Base-by-base conservation (phyloP, 306 rosid species). In the Prosopis cineraria region DNA sequence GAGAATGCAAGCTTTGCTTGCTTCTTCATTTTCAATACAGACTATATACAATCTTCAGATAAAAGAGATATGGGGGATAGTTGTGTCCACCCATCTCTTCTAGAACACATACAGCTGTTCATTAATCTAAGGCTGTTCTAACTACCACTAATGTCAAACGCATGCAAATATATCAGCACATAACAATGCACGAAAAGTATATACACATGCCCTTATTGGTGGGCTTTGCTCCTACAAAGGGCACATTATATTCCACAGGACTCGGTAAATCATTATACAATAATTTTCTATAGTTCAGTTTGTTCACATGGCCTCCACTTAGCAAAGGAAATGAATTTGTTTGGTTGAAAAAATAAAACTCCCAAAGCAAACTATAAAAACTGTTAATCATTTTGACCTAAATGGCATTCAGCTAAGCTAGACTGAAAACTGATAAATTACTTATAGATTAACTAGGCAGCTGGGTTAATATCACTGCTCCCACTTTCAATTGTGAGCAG, bases 341-440 rank as follows among this genome's bases (percentile, higher is more conserved):
- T 40, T 10, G 62, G 29, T 6, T n/a, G 59, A 7, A 13, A 70
- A 39, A 30, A 48, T 6, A 69, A 10, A 20, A 25, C 29, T n/a
- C 24, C 64, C 77, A 68, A 45, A 10, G 22, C 19, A 68, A 64
- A 68, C 29, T 37, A 31, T 13, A 33, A 33, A 70, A 40, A 37
- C 3, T 19, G 3, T 20, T 7, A 19, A 72, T 11, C 75, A 76
- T 37, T 36, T 41, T 41, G 71, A 64, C 47, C 37, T 24, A 16
- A 64, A 72, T 31, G 47, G 58, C 16, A 47, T 34, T 82, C 50
- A 50, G 56, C 36, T n/a, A 66, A 16, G 39, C 47, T 53, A 72
- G 34, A 52, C 12, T 2, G 3, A 1, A n/a, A 50, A 50, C 19
- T 31, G 47, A 52, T 31, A 72, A 6, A 27, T 50, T 64, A n/a